Base-by-base conservation (phyloP, 2,329 filamentous ascomycete species). In the Ophiostoma triangulosporum region DNA sequence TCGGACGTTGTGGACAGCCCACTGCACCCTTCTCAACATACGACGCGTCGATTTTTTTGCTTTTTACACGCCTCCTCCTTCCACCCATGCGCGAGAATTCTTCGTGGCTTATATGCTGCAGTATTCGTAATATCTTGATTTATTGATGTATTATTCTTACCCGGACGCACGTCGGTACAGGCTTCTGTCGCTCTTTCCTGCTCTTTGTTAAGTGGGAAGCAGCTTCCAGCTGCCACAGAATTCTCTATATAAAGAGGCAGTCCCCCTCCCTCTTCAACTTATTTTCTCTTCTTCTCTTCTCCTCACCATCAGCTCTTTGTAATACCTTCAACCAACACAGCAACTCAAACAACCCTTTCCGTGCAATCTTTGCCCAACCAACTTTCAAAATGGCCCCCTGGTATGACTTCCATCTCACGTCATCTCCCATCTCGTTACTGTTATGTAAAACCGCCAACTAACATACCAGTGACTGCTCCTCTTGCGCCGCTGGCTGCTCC, bases 401-500 rank as follows among this genome's bases (percentile, higher is more conserved):
- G 49, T 51, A 51, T 7, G 49, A 5, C 33, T 14, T 27, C 11
- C 26, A 29, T 17, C 15, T 3, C 22, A 45, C 24, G 8, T 8
- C 48, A n/a, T 26, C 22, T 48, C 12, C 6, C 8, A 12, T 4
- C 11, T 40, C n/a, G 3, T 35, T n/a, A 24, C 22, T 27, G 14
- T 31, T 17, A 36, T 26, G 5, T 7, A 26, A 26, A 15, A 8
- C 3, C 9, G 20, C 15, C 27, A 26, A 9, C 36, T 45, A 26
- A 52, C 50, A 40, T 46, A 20, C 27, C 20, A 60, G 59, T 52
- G 36, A 52, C 35, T 60, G 59, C 56, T 50, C 59, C 38, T 51
- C 57, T 12, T 59, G 59, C 55, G 33, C 52, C 31, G 33, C 48
- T 6, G 48, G 52, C 56, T 60, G 57, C 57, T 55, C 56, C 38